Percentiles rank a stretch among this genome's conserved stretches.
Evolutionary conservation across 2,329 filamentous ascomycete species (phyloP).

Genomic region (Neofusicoccum laricinum): DNA sequence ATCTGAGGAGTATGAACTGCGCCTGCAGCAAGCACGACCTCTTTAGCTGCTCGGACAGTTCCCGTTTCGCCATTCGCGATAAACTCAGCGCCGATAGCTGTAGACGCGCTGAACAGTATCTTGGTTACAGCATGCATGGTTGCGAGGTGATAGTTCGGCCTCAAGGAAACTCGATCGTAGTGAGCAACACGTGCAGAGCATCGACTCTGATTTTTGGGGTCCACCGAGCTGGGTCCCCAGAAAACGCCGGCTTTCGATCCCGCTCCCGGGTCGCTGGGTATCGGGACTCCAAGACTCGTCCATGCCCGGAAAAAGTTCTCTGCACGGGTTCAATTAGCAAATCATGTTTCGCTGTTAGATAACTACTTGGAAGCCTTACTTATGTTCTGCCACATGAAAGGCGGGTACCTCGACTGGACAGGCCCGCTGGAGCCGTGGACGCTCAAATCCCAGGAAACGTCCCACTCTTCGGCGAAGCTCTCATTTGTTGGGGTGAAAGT

Average conservation of each 20-base stretch:
- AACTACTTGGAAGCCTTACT: too few species aligned
- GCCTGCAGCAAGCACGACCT: slow-evolving; percentile 49
- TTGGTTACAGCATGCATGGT: slow-evolving; percentile 23
- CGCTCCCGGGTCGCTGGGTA: not conserved
- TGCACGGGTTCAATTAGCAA: not conserved
- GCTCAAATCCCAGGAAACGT: not conserved
- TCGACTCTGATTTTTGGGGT: slow-evolving; percentile 27
- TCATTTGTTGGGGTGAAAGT: not conserved
- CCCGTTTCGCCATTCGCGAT: slow-evolving; percentile 12
- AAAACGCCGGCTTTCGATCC: not conserved
- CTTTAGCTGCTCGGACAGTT: slow-evolving; percentile 38
- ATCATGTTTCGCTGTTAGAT: too few species aligned
- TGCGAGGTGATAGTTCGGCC: slow-evolving; percentile 32
- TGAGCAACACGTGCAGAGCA: slow-evolving; percentile 33
- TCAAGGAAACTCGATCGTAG: slow-evolving; percentile 29
- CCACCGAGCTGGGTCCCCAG: not conserved
- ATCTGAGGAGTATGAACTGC: slow-evolving; percentile 64
- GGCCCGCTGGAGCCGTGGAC: not conserved
- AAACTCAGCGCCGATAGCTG: not conserved
- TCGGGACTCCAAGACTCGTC: not conserved
- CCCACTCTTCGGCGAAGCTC: not conserved
- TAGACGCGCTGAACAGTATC: slow-evolving; percentile 19
- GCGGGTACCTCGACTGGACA: not conserved
- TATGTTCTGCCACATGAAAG: too few species aligned
- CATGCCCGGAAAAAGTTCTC: not conserved